Conservation (phyloP, 108 stramenopile genomes). For the Nitzschia sp. region DNA sequence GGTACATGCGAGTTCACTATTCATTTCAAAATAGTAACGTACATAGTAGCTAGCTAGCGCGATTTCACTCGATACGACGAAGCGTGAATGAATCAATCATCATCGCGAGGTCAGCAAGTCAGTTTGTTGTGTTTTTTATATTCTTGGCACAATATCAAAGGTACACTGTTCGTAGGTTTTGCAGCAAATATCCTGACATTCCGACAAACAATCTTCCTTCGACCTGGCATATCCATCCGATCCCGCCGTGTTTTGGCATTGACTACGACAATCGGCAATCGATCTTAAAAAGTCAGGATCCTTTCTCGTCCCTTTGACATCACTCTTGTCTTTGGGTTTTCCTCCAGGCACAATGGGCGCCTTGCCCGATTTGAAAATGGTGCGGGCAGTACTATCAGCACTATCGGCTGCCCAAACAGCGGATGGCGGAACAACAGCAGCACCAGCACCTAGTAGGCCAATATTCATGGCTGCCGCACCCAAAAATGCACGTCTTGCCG, state of each 20-base stretch:
- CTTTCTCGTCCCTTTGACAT: constrained; percentile 71
- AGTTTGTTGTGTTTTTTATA: constrained; percentile 8
- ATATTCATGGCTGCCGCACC: constrained; percentile 17
- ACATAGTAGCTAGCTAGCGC: too few relatives aligned
- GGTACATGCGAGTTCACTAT: too few relatives aligned
- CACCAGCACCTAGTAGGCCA: background rate
- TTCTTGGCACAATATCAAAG: constrained; percentile 34
- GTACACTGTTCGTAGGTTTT: constrained; percentile 83
- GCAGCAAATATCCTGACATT: constrained; percentile 88
- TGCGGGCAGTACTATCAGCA: background rate
- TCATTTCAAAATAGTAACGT: too few relatives aligned
- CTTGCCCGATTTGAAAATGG: constrained; percentile 39
- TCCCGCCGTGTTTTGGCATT: constrained; percentile 56
- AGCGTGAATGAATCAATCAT: too few relatives aligned
- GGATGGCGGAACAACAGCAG: background rate
- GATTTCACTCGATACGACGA: too few relatives aligned
- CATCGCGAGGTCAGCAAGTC: too few relatives aligned
- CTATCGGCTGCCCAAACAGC: constrained; percentile 8
- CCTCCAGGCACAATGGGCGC: constrained; percentile 67
- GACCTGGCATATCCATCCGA: constrained; percentile 73
- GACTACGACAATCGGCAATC: constrained; percentile 66
- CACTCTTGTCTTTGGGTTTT: constrained; percentile 66
- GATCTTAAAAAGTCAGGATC: constrained; percentile 82
- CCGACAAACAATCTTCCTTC: constrained; percentile 72
- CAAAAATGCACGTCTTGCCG: constrained; percentile 15